Evolutionary conservation across 2,329 filamentous ascomycete genomes (phyloP).

Genomic region (Neonectria magnoliae): DNA sequence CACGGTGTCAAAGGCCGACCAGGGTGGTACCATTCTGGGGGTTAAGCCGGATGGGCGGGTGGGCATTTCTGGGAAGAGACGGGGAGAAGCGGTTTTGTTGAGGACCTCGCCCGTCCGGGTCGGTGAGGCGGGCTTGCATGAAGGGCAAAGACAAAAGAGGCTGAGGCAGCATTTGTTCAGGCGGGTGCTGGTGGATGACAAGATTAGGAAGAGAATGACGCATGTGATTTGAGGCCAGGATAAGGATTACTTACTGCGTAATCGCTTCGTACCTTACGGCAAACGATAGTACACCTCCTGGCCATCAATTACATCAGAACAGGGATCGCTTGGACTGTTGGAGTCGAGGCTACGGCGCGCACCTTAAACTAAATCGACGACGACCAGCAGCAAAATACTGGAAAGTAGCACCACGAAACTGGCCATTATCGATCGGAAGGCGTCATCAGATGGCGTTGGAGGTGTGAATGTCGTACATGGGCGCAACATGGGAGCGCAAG

Average conservation of each 20-base stretch:
- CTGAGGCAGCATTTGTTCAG: not conserved
- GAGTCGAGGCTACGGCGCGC: not conserved
- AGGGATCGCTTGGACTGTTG: not conserved
- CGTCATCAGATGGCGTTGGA: conserved; percentile 6
- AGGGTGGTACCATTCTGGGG: conserved; percentile 14
- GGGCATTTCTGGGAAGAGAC: conserved; percentile 18
- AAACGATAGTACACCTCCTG: not conserved
- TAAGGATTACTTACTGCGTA: not conserved
- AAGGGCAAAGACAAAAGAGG: not conserved
- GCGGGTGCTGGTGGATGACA: not conserved
- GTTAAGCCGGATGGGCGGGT: conserved; percentile 4
- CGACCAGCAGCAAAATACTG: not conserved
- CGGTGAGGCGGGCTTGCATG: conserved; percentile 14
- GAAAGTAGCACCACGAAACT: conserved; percentile 14
- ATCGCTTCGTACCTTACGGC: not conserved
- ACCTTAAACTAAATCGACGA: not conserved
- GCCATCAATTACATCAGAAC: not conserved
- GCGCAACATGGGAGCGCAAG: not conserved
- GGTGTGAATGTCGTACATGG: not conserved
- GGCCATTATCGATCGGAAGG: conserved; percentile 10
- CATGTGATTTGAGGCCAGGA: conserved; percentile 1
- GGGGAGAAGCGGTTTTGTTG: conserved; percentile 20
- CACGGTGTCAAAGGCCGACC: conserved; percentile 13
- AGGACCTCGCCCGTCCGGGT: conserved; percentile 16
- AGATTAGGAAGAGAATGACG: not conserved